Base-by-base conservation (phyloP, 2,329 filamentous ascomycete genomes). In the Thermomyces lanuginosus region DNA sequence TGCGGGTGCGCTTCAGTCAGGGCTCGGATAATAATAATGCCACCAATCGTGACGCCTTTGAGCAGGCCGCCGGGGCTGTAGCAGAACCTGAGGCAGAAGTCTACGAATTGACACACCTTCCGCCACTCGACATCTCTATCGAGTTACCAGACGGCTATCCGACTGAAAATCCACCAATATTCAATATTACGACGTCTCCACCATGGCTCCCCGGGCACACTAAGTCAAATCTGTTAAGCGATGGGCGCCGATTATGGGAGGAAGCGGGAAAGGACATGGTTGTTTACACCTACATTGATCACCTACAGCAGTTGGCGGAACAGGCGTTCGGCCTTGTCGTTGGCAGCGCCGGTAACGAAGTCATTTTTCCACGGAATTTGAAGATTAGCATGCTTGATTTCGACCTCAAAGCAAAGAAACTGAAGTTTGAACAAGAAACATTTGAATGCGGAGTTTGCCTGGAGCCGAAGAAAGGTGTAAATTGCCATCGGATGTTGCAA, bases 381-480 rank as follows among this genome's bases (percentile, higher is more conserved):
- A 78, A 81, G 51, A 68, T 80, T 10, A 66, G 72, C 4, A 61
- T 93, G 8, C 51, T 92, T 22, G 77, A 83, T 37, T 82, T 79
- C 41, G 78, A 92, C 43, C 72, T 70, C 32, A 73, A 74, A 34
- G 72, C 77, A 5, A 77, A 76, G 44, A 69, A 70, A 29, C 69
- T 70, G 12, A 71, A 72, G 0, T 95, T 93, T 46, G 75, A 89
- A 33, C 72, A 71, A 38, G 77, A 76, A 40, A 92, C 81, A 0
- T 93, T 89, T 45, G 72, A 84, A 27, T 95, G 86, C 38, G 80
- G 77, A 2, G 67, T 95, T 24, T 93, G 84, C 46, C 55, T 93
- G 24, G 86, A 95, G 49, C 83, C 83, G 1, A 92, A 92, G 52
- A 93, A 91, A 48, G 89, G 89, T 1, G 54, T 60, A 0, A 66